Evolutionary conservation across 257 asterid species (phyloP).

Genomic region (Primulina huaijiensis): DNA sequence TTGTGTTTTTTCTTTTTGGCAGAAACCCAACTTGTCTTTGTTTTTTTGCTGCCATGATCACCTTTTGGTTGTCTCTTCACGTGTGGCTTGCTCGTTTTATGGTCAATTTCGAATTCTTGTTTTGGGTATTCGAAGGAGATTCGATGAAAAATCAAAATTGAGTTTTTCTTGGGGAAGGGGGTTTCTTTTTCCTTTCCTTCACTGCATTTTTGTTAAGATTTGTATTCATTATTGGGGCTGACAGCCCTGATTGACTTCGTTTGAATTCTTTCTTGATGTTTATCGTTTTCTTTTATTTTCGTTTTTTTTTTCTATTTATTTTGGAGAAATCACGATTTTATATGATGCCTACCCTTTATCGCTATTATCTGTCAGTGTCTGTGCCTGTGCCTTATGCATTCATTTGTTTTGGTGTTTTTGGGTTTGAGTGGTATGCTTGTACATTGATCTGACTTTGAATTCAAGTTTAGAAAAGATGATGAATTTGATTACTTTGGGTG

Average conservation of each 20-base stretch:
- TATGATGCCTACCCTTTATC: conserved; percentile 1
- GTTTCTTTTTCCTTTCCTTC: background rate
- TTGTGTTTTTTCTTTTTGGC: background rate
- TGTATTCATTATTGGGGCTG: conserved; percentile 17
- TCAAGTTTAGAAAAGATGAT: conserved; percentile 2
- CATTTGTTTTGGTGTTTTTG: background rate
- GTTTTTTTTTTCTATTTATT: background rate
- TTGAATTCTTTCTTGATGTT: background rate
- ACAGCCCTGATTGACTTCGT: conserved; percentile 16
- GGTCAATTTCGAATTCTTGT: conserved; percentile 12
- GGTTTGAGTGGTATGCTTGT: conserved; percentile 15
- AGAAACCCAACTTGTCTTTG: conserved; percentile 20
- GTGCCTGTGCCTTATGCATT: background rate
- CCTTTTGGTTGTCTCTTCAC: conserved; percentile 11
- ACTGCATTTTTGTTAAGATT: background rate
- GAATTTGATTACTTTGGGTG: conserved; percentile 4
- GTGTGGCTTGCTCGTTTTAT: conserved; percentile 7
- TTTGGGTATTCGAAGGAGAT: conserved; percentile 19
- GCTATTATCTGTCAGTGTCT: background rate
- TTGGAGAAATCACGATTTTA: background rate
- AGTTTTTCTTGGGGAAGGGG: conserved; percentile 1
- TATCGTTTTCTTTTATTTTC: background rate
- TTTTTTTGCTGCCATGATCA: conserved; percentile 1
- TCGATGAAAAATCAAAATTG: conserved; percentile 24
- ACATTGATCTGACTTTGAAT: conserved; percentile 19